These are phyloP conservation scores for Nevesoporus exiguus DNA, from an alignment of 768 basidiomycete genomes.

Conservation along the genomic window DNA sequence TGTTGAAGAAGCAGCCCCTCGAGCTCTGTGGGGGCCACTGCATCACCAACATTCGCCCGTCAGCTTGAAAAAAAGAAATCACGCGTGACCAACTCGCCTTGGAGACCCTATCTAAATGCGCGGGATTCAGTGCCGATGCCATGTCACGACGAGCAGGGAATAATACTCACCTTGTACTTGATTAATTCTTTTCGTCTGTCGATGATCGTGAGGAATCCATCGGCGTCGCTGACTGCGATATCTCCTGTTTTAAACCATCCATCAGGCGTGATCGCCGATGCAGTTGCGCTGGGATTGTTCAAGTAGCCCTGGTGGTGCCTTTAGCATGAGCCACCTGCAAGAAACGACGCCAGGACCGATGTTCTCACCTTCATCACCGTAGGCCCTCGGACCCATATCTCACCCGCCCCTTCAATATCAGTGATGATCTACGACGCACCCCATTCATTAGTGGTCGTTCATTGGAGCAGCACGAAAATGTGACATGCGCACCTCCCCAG, in stretches of 20 bases:
- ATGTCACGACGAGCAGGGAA: no score
- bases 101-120: slow-evolving; percentile 53
- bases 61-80: not conserved
- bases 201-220: slow-evolving; percentile 74
- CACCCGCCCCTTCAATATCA: slow-evolving; percentile 51
- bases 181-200: slow-evolving; percentile 74
- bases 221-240: slow-evolving; percentile 58
- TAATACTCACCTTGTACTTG: slow-evolving; percentile 56
- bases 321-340: not conserved
- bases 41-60: not conserved
- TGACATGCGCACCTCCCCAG: slow-evolving; percentile 36
- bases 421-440: slow-evolving; percentile 24
- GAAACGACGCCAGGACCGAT: not conserved
- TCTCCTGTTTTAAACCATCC: slow-evolving; percentile 92
- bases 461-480: not conserved
- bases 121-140: not conserved
- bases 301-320: slow-evolving; percentile 59
- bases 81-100: slow-evolving; percentile 43
- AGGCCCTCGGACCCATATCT: slow-evolving; percentile 79
- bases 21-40: slow-evolving; percentile 85
- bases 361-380: slow-evolving; percentile 70
- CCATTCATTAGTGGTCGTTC: not conserved
- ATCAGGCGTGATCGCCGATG: slow-evolving; percentile 62
- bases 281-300: slow-evolving; percentile 68
- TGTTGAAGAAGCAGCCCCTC: slow-evolving; percentile 74